Percentiles rank a stretch among this genome's conserved stretches.
phyloP scores from a whole-genome alignment of 345 rosid species.

The Euphorbia peplus region DNA sequence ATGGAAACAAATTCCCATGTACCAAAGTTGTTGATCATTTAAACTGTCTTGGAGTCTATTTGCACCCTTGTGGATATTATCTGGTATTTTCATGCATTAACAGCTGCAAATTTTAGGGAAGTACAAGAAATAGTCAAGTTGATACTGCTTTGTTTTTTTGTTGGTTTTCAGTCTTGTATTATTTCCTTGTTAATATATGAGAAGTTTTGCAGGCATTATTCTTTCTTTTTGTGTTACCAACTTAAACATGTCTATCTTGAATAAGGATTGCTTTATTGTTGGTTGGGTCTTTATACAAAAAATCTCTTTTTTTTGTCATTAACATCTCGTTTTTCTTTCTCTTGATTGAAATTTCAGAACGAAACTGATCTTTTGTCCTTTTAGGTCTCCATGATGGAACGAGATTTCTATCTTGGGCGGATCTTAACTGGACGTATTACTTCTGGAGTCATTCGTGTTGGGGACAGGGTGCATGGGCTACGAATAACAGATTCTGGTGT shows the following conservation, averaged over 20 bases:
- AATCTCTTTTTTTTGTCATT: background rate
- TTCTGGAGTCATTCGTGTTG: conserved; percentile 72
- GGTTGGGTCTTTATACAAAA: background rate
- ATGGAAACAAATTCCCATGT: background rate
- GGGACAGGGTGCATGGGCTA: conserved; percentile 79
- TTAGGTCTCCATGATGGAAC: conserved; percentile 99
- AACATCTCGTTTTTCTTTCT: background rate
- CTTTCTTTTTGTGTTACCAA: background rate
- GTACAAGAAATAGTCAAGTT: background rate
- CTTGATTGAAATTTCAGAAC: background rate
- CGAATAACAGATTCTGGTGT: conserved; percentile 58
- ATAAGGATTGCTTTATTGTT: background rate
- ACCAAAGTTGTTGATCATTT: background rate
- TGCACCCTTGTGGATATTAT: background rate
- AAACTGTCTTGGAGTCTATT: background rate
- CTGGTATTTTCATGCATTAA: background rate
- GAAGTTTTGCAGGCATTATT: background rate
- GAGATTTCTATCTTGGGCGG: conserved; percentile 84
- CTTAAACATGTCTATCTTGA: background rate
- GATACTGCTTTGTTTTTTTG: background rate
- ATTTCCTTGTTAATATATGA: background rate
- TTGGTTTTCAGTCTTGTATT: background rate
- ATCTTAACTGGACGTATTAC: conserved; percentile 86
- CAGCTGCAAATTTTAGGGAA: background rate
- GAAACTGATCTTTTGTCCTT: conserved; percentile 14